Evolutionary conservation across 2,329 filamentous ascomycete genomes (phyloP), one percentile per base, ranked within the genome.

Genomic region (Clonostachys chloroleuca): DNA sequence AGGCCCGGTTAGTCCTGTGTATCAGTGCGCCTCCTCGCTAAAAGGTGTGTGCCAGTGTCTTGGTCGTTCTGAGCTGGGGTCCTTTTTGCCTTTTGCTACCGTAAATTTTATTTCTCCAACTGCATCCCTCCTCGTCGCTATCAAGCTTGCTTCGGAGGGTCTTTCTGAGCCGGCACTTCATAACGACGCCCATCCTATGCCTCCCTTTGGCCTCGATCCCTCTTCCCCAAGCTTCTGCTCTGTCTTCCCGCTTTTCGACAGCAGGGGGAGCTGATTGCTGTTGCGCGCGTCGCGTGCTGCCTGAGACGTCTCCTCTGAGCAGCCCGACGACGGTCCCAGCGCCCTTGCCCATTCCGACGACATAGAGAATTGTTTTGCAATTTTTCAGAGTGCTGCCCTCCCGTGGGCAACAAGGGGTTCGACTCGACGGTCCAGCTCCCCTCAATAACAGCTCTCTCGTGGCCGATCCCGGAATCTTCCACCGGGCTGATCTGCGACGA

Each of bases 101-200:
- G 47, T 48, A 58, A 60, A 59, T 58, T 59, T 59, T 59, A 56
- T 58, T 59, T 53, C 53, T 53, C 51, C 54, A 54, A 53, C 54
- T 33, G 13, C 20, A 50, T 55, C 58, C 51, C 51, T 47, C 51
- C 56, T 47, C 50, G 45, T 50, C 56, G 51, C 54, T 52, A 57
- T 53, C 59, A 56, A 59, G 52, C 56, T 52, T 36, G 33, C 34
- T 35, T 35, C 20, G 33, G 45, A 33, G 42, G 20, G 42, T 34
- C 42, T n/a, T 40, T 14, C 24, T 43, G 12, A 30, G 24, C 24
- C 24, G 24, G 24, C 24, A 30, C 24, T 30, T 30, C 24, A 30
- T 30, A 30, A 30, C 24, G 24, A 30, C 24, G 24, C 24, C 24
- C 9, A 30, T 10, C 24, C 24, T 10, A 30, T 30, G 24, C 24